Evolutionary conservation across 345 rosid genomes (phyloP).

Genomic region (Draba incana): DNA sequence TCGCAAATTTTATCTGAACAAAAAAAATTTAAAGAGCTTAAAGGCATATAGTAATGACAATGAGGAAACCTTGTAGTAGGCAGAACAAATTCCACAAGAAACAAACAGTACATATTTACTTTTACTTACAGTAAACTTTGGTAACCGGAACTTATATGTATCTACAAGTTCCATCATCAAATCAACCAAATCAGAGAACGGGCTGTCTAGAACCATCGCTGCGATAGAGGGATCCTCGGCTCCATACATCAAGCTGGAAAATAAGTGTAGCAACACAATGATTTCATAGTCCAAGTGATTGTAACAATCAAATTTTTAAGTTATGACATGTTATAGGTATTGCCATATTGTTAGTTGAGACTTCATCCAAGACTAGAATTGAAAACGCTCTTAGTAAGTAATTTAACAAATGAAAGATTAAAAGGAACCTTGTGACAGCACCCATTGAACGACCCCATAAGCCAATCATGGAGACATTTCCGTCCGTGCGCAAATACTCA

Average conservation of each 20-base stretch:
- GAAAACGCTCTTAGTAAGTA: constrained; percentile 41
- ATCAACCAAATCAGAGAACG: constrained; percentile 93
- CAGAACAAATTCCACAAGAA: constrained; percentile 8
- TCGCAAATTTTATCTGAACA: constrained; percentile 87
- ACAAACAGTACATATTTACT: constrained; percentile 8
- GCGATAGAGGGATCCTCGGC: constrained; percentile 97
- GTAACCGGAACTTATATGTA: constrained; percentile 76
- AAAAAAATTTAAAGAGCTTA: constrained; percentile 5
- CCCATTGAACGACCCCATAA: constrained; percentile 99
- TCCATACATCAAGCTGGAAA: constrained; percentile 84
- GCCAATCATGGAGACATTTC: constrained; percentile 89
- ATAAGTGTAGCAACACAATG: constrained; percentile 16
- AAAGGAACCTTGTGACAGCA: constrained; percentile 77
- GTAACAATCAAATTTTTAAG: neutral
- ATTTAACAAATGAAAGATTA: constrained; percentile 16
- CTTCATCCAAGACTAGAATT: constrained; percentile 20
- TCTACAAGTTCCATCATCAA: constrained; percentile 97
- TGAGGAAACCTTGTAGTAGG: constrained; percentile 6
- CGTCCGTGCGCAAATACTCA: constrained; percentile 80
- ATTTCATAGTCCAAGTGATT: constrained; percentile 1
- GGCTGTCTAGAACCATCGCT: constrained; percentile 95
- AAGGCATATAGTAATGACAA: neutral
- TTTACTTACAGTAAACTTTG: constrained; percentile 84
- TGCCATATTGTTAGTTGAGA: constrained; percentile 4
- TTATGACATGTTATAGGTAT: neutral